Evolutionary conservation across 108 stramenopile species (phyloP).

Genomic region (Cyclostephanos tholiformis): DNA sequence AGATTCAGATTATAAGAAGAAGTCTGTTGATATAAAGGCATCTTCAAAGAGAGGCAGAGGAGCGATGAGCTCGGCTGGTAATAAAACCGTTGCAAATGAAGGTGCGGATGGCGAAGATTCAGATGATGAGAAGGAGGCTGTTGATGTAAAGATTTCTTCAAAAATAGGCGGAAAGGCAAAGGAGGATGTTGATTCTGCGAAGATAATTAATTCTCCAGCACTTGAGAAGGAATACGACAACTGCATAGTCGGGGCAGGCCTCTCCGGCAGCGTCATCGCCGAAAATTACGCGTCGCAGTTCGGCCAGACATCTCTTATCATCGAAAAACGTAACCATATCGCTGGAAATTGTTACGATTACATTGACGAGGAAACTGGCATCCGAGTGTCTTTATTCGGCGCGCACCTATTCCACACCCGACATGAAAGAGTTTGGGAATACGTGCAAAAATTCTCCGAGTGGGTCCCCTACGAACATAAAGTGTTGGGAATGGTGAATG

Average conservation of each 20-base stretch:
- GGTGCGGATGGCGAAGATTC: slow-evolving; percentile 6
- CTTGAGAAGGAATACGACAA: slow-evolving; percentile 61
- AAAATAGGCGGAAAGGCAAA: slow-evolving; percentile 6
- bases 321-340: slow-evolving; percentile 78
- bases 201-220: neutral
- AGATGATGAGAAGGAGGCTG: slow-evolving; percentile 29
- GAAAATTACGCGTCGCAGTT: slow-evolving; percentile 69
- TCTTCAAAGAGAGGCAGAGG: too few species aligned
- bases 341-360: slow-evolving; percentile 88
- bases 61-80: neutral
- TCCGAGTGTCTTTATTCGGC: slow-evolving; percentile 64
- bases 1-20: too few species aligned
- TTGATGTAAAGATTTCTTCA: slow-evolving; percentile 8
- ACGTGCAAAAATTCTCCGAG: slow-evolving; percentile 60
- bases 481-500: slow-evolving; percentile 63
- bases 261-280: slow-evolving; percentile 76
- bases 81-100: neutral
- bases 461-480: slow-evolving; percentile 81
- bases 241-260: slow-evolving; percentile 78
- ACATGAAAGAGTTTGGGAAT: slow-evolving; percentile 73
- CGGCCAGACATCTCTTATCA: slow-evolving; percentile 57
- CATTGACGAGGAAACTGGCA: slow-evolving; percentile 65
- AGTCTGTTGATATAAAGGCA: too few species aligned
- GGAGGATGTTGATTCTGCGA: neutral
- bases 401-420: slow-evolving; percentile 82